These are phyloP conservation scores for Hortiboletus campestris DNA, from an alignment of 768 basidiomycete genomes.

Conservation along the genomic window DNA sequence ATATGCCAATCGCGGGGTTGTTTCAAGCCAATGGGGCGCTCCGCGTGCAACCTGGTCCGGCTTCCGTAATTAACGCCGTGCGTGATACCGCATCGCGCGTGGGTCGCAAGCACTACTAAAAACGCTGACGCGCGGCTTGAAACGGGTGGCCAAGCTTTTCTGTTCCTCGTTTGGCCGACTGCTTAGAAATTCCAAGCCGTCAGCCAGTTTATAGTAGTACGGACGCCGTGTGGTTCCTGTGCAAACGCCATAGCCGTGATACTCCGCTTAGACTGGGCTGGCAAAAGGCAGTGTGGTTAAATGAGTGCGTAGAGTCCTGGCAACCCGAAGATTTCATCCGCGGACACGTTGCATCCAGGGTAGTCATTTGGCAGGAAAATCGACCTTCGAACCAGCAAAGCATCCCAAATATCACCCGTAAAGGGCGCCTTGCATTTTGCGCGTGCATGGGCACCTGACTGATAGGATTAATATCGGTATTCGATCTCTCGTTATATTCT, in stretches of 20 bases:
- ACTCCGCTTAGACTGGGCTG: no score
- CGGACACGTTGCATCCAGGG: conserved; percentile 11
- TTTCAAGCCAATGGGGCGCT: neutral
- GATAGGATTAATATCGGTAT: no score
- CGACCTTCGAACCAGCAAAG: neutral
- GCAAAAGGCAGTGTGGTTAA: no score
- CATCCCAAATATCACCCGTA: neutral
- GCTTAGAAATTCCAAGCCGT: no score
- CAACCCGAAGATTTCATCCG: neutral
- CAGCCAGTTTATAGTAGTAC: no score
- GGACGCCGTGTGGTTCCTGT: no score
- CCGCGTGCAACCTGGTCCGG: neutral
- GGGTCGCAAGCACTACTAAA: conserved; percentile 19
- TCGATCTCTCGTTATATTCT: neutral
- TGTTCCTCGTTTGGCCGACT: no score
- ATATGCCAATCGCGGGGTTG: conserved; percentile 10
- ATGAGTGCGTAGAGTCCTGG: no score
- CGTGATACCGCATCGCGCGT: neutral
- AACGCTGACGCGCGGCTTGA: conserved; percentile 10
- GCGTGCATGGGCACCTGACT: conserved; percentile 6
- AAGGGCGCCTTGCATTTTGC: conserved; percentile 9
- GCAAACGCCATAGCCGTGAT: no score
- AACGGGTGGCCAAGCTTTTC: neutral
- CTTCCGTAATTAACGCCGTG: neutral
- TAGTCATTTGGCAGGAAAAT: conserved; percentile 1